Percentiles rank a stretch among this genome's conserved stretches.
Evolutionary conservation across 257 asterid genomes (phyloP).

Genomic region (Nyctanthes arbortristis): DNA sequence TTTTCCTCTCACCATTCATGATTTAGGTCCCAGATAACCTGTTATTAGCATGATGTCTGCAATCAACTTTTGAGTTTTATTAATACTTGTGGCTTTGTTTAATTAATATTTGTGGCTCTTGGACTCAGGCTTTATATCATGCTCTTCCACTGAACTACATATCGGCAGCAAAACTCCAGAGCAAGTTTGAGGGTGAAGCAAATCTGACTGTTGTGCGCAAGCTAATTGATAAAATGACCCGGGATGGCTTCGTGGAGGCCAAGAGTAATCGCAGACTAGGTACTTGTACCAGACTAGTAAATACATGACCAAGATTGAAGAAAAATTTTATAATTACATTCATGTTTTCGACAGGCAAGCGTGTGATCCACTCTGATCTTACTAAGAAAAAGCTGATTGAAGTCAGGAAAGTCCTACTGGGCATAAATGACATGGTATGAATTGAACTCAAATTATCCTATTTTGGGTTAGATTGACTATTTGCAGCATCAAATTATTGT

Average conservation of each 20-base stretch:
- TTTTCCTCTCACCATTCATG: constrained; percentile 7
- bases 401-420: constrained; percentile 60
- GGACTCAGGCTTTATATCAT: constrained; percentile 77
- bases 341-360: constrained; percentile 63
- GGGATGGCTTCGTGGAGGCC: constrained; percentile 80
- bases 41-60: background rate
- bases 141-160: constrained; percentile 86
- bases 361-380: constrained; percentile 83
- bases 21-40: background rate
- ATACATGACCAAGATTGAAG: constrained; percentile 8
- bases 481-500: constrained; percentile 11
- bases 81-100: too few species aligned
- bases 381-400: constrained; percentile 67
- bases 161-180: constrained; percentile 68
- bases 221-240: constrained; percentile 83
- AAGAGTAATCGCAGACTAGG: constrained; percentile 79
- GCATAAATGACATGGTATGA: constrained; percentile 58
- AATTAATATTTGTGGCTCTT: constrained; percentile 12
- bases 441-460: background rate
- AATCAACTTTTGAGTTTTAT: background rate
- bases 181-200: constrained; percentile 75
- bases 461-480: constrained; percentile 5
- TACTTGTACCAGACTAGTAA: constrained; percentile 21
- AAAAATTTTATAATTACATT: constrained; percentile 11
- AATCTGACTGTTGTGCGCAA: constrained; percentile 58